Evolutionary conservation across 2,329 filamentous ascomycete species (phyloP).

Genomic region (Plectosphaerella cucumerina): DNA sequence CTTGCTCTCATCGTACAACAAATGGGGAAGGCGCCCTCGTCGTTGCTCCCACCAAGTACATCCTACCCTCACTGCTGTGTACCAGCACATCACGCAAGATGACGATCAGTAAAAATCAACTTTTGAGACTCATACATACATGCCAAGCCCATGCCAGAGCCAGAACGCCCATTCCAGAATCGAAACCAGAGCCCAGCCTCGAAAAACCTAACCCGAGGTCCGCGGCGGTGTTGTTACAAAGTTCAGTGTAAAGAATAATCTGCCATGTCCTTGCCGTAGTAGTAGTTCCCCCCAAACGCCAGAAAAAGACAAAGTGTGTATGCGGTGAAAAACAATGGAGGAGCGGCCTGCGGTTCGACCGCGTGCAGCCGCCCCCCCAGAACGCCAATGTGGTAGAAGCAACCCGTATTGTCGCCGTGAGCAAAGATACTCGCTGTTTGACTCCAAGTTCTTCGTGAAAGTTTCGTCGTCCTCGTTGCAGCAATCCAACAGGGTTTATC

Average conservation of each 20-base stretch:
- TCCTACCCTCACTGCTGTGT: too few species aligned
- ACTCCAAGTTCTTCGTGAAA: not conserved
- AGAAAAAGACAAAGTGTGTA: not conserved
- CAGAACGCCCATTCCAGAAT: conserved; percentile 1
- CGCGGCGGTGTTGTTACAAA: conserved; percentile 1
- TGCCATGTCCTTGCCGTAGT: not conserved
- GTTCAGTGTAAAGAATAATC: not conserved
- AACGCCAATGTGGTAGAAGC: not conserved
- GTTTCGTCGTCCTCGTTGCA: not conserved
- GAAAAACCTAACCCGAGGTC: conserved; percentile 1
- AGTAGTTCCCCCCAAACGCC: not conserved
- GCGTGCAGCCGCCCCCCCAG: not conserved
- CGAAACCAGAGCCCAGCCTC: not conserved
- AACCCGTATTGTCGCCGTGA: not conserved
- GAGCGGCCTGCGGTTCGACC: not conserved
- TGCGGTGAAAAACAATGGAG: too few species aligned
- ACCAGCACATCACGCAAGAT: too few species aligned
- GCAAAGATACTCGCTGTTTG: not conserved
- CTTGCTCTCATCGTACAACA: too few species aligned
- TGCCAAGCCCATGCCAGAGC: not conserved
- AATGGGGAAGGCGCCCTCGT: too few species aligned
- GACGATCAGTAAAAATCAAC: not conserved
- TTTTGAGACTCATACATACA: not conserved
- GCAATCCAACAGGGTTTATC: not conserved
- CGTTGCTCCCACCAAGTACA: too few species aligned